Percentiles rank a stretch among this genome's conserved stretches.
phyloP scores from a whole-genome alignment of 306 rosid species.

The Sindora glabra region DNA sequence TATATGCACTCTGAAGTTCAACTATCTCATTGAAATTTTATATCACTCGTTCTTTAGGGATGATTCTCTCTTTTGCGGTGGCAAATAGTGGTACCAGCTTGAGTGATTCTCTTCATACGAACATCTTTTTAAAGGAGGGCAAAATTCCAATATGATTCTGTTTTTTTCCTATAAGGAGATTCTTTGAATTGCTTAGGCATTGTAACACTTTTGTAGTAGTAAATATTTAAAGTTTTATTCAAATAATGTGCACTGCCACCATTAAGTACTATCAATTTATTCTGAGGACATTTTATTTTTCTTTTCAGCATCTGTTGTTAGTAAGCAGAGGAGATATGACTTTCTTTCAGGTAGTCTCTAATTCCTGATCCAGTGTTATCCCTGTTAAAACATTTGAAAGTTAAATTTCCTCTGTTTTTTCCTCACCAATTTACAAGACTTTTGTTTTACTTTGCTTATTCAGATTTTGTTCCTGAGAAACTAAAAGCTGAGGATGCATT shows the following conservation, averaged over 20 bases:
- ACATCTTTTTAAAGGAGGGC: no score
- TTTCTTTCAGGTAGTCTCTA: slow-evolving; percentile 71
- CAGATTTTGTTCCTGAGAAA: slow-evolving; percentile 82
- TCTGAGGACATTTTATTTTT: slow-evolving; percentile 4
- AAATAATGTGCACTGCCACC: not conserved
- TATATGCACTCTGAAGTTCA: not conserved
- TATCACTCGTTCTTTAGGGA: not conserved
- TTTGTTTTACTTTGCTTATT: slow-evolving; percentile 4
- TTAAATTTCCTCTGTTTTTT: slow-evolving; percentile 2
- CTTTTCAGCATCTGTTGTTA: slow-evolving; percentile 73
- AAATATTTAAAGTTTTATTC: no score
- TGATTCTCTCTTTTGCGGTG: not conserved
- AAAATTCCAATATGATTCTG: no score
- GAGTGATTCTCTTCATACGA: no score
- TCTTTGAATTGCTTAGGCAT: no score
- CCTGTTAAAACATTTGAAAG: not conserved
- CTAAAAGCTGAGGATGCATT: slow-evolving; percentile 70
- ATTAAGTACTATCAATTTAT: slow-evolving; percentile 5
- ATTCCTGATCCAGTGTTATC: not conserved
- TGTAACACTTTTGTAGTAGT: no score
- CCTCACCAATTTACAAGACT: not conserved
- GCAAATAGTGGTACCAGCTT: not conserved
- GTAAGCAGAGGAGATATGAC: slow-evolving; percentile 61
- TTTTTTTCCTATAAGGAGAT: no score
- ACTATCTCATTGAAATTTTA: not conserved